A percentile compares a stretch with the other conserved stretches of the same genome.
Conservation (phyloP, 192 early-diverging fungal genomes). For the Borealophlyctis nickersoniae region DNA sequence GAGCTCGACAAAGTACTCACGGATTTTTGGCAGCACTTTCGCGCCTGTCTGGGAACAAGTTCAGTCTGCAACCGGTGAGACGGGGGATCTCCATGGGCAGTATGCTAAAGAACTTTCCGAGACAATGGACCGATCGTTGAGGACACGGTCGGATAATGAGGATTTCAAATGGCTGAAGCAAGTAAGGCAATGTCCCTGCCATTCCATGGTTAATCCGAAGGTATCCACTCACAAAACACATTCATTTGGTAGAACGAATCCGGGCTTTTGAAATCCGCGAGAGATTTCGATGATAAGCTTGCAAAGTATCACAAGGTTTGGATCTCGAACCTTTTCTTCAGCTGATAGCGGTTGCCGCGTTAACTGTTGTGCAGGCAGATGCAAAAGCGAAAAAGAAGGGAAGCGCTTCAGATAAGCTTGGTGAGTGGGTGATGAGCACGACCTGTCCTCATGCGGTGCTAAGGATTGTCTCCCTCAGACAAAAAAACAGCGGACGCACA, state of each 20-base stretch:
- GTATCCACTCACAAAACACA: not conserved
- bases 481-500: constrained; percentile 31
- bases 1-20: too few relatives aligned
- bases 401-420: constrained; percentile 27
- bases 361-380: constrained; percentile 10
- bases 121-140: constrained; percentile 14
- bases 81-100: constrained; percentile 5
- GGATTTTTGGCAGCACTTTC: constrained; percentile 12
- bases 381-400: constrained; percentile 22
- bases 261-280: constrained; percentile 16
- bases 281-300: constrained; percentile 23
- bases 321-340: not conserved
- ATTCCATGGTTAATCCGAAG: not conserved
- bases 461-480: constrained; percentile 9
- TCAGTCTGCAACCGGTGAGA: constrained; percentile 1
- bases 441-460: too few relatives aligned
- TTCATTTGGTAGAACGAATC: constrained; percentile 8
- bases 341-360: constrained; percentile 2
- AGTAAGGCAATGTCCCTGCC: constrained; percentile 3
- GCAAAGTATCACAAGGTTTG: constrained; percentile 26
- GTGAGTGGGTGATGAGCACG: not conserved
- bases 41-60: constrained; percentile 18
- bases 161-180: constrained; percentile 20
- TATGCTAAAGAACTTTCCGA: constrained; percentile 13
- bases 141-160: constrained; percentile 4